Evolutionary conservation across 2,329 filamentous ascomycete species (phyloP).

Genomic region (Aspergillus clavatus): DNA sequence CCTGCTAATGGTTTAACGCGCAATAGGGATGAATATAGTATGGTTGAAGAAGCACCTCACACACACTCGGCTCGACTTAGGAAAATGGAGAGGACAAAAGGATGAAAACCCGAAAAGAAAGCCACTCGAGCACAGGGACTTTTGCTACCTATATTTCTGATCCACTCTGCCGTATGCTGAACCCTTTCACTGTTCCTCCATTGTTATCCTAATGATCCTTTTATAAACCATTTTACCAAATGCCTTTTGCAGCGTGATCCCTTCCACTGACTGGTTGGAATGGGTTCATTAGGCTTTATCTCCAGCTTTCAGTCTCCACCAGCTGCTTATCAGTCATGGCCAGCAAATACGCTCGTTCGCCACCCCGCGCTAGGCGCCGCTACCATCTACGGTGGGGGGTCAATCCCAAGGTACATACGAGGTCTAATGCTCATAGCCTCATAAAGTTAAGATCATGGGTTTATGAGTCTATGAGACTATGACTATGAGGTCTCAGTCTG

Average conservation of each 20-base stretch:
- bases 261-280: neutral
- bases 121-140: neutral
- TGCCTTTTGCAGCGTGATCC: constrained; percentile 15
- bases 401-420: neutral
- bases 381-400: constrained; percentile 5
- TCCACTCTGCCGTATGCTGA: too few relatives aligned
- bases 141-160: too few relatives aligned
- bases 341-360: constrained; percentile 10
- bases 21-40: neutral
- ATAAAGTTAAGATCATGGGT: neutral
- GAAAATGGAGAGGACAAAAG: constrained; percentile 4
- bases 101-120: constrained; percentile 2
- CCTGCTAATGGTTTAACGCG: too few relatives aligned
- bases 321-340: constrained; percentile 26
- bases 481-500: neutral
- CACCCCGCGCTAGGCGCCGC: constrained; percentile 27
- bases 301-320: constrained; percentile 23
- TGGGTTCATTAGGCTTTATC: constrained; percentile 20
- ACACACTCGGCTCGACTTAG: too few relatives aligned
- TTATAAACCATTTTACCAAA: constrained; percentile 16
- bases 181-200: neutral
- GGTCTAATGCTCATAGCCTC: constrained; percentile 1
- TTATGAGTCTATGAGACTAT: neutral
- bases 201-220: neutral
- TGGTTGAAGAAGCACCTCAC: too few relatives aligned